Percentiles rank a stretch among this genome's conserved stretches.
Evolutionary conservation across 768 basidiomycete genomes (phyloP).

Genomic region (Leccinum longicurvipes): DNA sequence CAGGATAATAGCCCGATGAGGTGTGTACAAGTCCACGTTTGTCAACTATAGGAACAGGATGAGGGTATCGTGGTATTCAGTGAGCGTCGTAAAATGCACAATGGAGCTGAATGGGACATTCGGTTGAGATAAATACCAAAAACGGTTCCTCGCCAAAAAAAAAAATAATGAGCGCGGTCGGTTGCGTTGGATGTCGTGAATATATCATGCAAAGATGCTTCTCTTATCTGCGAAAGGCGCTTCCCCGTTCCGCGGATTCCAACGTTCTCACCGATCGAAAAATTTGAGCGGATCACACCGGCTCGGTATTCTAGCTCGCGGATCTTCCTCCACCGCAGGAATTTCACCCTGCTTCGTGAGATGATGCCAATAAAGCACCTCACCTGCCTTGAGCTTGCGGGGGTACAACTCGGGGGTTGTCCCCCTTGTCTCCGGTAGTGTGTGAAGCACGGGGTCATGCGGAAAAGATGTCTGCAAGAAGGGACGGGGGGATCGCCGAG

Average conservation of each 20-base stretch:
- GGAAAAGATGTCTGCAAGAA: conserved; percentile 12
- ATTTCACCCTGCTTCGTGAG: conserved; percentile 70
- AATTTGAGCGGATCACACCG: conserved; percentile 6
- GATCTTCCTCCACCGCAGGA: conserved; percentile 61
- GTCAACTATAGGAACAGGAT: conserved; percentile 29
- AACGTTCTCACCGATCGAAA: conserved; percentile 28
- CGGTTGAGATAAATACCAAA: conserved; percentile 29
- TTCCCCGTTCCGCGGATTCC: conserved; percentile 7
- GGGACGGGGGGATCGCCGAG: conserved; percentile 23
- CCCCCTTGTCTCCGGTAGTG: conserved; percentile 11
- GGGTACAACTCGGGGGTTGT: conserved; percentile 24
- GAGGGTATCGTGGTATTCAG: conserved; percentile 35
- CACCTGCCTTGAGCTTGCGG: conserved; percentile 51
- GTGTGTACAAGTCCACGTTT: conserved; percentile 24
- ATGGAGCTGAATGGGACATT: conserved; percentile 22
- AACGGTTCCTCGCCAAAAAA: conserved; percentile 17
- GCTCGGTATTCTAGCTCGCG: conserved; percentile 41
- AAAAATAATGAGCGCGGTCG: conserved; percentile 8
- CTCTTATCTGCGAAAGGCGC: conserved; percentile 10
- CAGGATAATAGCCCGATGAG: conserved; percentile 10
- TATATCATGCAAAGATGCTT: conserved; percentile 20
- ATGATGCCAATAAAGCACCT: conserved; percentile 74
- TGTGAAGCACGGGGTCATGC: conserved; percentile 7
- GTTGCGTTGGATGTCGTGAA: conserved; percentile 27
- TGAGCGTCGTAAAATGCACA: conserved; percentile 31